Evolutionary conservation across 2,329 filamentous ascomycete species (phyloP), one percentile per base, ranked within the genome.

Genomic region (Periglandula ipomoeae): DNA sequence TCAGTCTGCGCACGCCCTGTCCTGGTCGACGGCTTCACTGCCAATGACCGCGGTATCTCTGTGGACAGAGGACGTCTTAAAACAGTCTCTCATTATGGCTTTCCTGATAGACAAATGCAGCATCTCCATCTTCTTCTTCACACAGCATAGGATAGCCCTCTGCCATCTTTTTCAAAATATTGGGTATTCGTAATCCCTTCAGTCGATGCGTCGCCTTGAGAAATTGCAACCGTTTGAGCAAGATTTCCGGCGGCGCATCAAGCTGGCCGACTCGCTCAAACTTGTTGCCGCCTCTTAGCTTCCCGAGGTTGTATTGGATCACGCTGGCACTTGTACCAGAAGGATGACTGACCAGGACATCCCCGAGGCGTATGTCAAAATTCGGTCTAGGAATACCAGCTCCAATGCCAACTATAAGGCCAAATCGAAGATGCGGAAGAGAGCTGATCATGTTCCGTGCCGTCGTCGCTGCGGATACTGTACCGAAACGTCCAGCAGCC

Each of bases 391-490:
- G 49, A 26, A 46, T 43, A n/a, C 46, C 49, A 17, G 41, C 49
- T 6, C 49, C 46, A 30, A 48, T 51, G 1, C 49, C 49, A 7
- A 51, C 49, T 46, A 51, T 48, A 13, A 51, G 43, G 11, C 40
- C 46, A 23, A 51, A 51, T 30, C 42, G 37, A 37, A 48, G 7
- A 27, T 39, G 44, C 11, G 24, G 38, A 41, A 41, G 38, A 41
- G 38, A 41, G 38, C 38, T 10, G 3, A 48, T 32, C 46, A 51
- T 45, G 20, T 44, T 46, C 17, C 23, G 24, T n/a, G 49, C 46
- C 15, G 41, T 43, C 15, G 20, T 30, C 4, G 49, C 39, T 15
- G 49, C 49, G 11, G 49, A 46, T 23, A 41, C 38, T 41, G 38
- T 41, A 23, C 38, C 38, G 22, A 11, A 41, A 4, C 38, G 17